phyloP scores from a whole-genome alignment of 2,329 filamentous ascomycete genomes.

The Colletotrichum gloeosporioides region DNA sequence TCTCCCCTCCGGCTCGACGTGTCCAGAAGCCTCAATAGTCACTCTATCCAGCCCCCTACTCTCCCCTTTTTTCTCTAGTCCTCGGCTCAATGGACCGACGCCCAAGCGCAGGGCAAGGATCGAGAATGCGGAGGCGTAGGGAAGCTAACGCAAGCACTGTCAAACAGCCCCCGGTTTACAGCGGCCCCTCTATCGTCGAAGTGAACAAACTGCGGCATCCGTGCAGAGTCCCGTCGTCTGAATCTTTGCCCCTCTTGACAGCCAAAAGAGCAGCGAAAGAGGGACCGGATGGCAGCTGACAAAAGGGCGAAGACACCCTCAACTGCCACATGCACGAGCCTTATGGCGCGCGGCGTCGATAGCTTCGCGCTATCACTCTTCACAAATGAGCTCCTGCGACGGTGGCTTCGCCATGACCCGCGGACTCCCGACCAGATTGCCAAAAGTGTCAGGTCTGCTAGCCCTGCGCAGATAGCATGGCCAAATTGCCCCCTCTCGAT shows the following conservation, averaged over 20 bases:
- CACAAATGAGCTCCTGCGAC: conserved; percentile 13
- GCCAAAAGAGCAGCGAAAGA: background rate
- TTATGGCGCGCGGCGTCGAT: conserved; percentile 3
- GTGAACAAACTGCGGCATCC: background rate
- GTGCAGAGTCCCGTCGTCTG: background rate
- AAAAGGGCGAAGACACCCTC: conserved; percentile 3
- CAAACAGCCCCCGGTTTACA: background rate
- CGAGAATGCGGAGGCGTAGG: conserved; percentile 1
- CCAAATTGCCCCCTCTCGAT: background rate
- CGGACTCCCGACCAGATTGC: background rate
- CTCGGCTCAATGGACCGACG: background rate
- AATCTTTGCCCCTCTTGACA: background rate
- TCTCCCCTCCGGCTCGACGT: background rate
- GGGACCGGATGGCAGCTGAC: conserved; percentile 19
- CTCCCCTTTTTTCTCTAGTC: background rate
- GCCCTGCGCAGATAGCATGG: background rate
- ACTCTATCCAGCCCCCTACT: background rate
- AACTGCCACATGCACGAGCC: conserved; percentile 12
- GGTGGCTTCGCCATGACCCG: conserved; percentile 16
- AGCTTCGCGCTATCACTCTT: conserved; percentile 10
- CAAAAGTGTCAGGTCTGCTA: background rate
- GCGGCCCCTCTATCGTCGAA: background rate
- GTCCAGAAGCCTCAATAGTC: background rate
- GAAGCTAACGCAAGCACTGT: conserved; percentile 3
- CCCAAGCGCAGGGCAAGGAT: conserved; percentile 7